Percentiles rank a stretch among this genome's conserved stretches.
Conservation (phyloP, 805 yeast species). For the Candida golubevii region DNA sequence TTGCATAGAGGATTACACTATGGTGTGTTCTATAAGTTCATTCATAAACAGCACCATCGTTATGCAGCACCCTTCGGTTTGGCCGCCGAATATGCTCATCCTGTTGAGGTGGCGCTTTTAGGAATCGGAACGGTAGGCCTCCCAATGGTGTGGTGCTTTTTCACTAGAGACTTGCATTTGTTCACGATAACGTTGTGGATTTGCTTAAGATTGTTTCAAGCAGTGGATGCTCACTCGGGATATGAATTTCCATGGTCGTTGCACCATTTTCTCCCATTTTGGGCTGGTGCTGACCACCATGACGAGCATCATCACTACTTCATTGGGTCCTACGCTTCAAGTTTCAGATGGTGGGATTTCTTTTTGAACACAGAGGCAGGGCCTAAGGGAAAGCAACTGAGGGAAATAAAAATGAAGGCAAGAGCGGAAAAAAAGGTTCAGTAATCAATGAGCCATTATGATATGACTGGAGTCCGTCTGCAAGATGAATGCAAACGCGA, state of each 20-base stretch:
- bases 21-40: slow-evolving; percentile 83
- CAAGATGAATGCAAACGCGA: too few relatives aligned
- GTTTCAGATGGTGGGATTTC: slow-evolving; percentile 96
- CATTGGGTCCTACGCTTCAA: slow-evolving; percentile 91
- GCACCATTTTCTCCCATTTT: slow-evolving; percentile 86
- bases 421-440: slow-evolving; percentile 44
- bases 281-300: slow-evolving; percentile 99
- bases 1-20: slow-evolving; percentile 87
- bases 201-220: slow-evolving; percentile 84
- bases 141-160: slow-evolving; percentile 71
- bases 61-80: slow-evolving; percentile 98
- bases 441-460: not conserved
- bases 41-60: slow-evolving; percentile 96
- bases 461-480: too few relatives aligned
- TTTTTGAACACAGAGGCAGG: slow-evolving; percentile 87
- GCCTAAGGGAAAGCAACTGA: slow-evolving; percentile 65
- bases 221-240: slow-evolving; percentile 96
- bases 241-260: slow-evolving; percentile 97
- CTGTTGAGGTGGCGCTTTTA: slow-evolving; percentile 82
- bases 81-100: slow-evolving; percentile 97
- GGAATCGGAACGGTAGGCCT: slow-evolving; percentile 97
- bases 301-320: slow-evolving; percentile 96
- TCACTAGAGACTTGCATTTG: slow-evolving; percentile 70
- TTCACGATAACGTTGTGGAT: slow-evolving; percentile 91
- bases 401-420: slow-evolving; percentile 61